Conservation (phyloP, 306 rosid species). For the Calophaca sinica region DNA sequence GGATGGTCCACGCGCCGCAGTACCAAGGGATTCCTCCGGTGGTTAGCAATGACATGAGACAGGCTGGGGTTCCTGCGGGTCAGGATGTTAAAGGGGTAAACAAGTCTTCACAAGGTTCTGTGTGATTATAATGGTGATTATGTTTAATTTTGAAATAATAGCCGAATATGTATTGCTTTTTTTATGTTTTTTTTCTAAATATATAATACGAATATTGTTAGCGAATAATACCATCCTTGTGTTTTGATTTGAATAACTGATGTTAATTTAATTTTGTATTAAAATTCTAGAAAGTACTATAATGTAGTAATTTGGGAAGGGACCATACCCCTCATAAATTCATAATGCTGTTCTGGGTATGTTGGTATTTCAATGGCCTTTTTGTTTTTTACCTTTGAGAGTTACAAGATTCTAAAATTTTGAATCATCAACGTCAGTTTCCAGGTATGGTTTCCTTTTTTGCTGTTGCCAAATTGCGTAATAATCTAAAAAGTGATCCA, state of each 20-base stretch:
- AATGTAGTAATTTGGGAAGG: too few species aligned
- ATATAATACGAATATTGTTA: constrained; percentile 17
- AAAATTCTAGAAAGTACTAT: too few species aligned
- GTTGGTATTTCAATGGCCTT: neutral
- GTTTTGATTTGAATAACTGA: too few species aligned
- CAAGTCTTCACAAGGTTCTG: constrained; percentile 66
- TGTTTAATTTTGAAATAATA: constrained; percentile 50
- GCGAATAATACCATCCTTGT: neutral
- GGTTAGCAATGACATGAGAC: constrained; percentile 51
- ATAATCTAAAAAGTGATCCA: neutral
- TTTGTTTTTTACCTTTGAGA: neutral
- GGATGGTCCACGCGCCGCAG: constrained; percentile 56
- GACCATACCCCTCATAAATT: too few species aligned
- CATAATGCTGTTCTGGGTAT: neutral
- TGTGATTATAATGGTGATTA: constrained; percentile 69
- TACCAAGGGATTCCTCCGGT: constrained; percentile 56
- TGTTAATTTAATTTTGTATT: too few species aligned
- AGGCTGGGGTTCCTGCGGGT: constrained; percentile 54
- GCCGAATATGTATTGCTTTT: constrained; percentile 3
- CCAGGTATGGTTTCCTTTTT: neutral
- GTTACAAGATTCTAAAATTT: neutral
- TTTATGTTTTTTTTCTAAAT: neutral
- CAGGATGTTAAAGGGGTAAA: constrained; percentile 70
- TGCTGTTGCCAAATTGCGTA: neutral
- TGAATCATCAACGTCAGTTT: neutral